Conservation (phyloP, 2,329 filamentous ascomycete genomes). For the Zasmidium angulare region DNA sequence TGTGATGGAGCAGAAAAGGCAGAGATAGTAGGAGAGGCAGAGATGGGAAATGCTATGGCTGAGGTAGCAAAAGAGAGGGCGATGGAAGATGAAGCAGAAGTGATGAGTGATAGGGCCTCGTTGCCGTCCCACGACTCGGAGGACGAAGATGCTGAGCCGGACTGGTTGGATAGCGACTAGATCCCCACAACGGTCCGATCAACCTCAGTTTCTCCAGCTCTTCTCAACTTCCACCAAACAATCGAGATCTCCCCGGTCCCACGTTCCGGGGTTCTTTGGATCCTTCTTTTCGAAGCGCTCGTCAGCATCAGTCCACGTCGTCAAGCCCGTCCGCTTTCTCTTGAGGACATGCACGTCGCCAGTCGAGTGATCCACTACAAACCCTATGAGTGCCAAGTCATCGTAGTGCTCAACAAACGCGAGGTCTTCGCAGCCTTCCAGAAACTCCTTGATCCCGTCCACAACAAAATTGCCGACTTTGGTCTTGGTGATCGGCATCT, state of each 20-base stretch:
- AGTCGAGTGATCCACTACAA: background rate
- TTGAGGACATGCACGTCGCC: background rate
- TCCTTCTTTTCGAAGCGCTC: background rate
- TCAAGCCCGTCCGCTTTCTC: background rate
- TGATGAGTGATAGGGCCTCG: constrained; percentile 49
- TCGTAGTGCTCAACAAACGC: background rate
- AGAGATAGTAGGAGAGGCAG: too few relatives aligned
- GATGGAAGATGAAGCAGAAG: too few relatives aligned
- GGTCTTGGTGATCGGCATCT: background rate
- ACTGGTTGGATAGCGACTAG: constrained; percentile 54
- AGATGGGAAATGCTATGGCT: constrained; percentile 43
- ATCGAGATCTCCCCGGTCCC: too few relatives aligned
- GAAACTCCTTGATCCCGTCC: background rate
- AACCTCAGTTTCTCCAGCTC: background rate
- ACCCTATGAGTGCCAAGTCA: background rate
- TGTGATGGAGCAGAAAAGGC: too few relatives aligned
- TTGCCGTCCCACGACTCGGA: constrained; percentile 63
- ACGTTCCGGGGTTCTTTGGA: background rate
- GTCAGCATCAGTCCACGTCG: background rate
- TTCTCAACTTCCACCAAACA: background rate
- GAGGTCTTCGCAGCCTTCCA: background rate
- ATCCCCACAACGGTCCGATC: background rate
- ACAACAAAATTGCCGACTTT: background rate
- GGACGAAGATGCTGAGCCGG: constrained; percentile 64
- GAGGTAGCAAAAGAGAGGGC: too few relatives aligned